These are phyloP conservation scores for Ganoderma meredithae DNA, from an alignment of 1,284 basidiomycete genomes.

Conservation along the genomic window DNA sequence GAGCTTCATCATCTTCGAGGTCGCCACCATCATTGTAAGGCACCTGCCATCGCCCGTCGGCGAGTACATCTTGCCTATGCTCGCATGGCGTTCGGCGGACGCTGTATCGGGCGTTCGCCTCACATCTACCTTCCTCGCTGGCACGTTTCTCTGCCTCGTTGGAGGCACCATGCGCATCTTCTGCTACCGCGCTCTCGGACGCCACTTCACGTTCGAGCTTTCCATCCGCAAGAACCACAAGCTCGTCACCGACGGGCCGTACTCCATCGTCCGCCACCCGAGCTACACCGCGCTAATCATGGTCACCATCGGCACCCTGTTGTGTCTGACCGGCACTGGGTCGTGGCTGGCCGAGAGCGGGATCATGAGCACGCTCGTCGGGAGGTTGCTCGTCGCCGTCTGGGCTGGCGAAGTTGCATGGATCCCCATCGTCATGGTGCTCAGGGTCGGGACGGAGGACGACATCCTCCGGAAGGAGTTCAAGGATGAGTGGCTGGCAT, in stretches of 20 bases:
- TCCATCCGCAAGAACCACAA: slow-evolving; percentile 32
- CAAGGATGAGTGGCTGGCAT: slow-evolving; percentile 28
- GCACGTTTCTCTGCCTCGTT: slow-evolving; percentile 23
- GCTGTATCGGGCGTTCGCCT: slow-evolving; percentile 26
- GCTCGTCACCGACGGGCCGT: slow-evolving; percentile 37
- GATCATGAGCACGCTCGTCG: slow-evolving; percentile 24
- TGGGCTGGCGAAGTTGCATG: slow-evolving; percentile 28
- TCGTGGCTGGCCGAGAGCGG: slow-evolving; percentile 32
- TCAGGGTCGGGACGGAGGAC: slow-evolving; percentile 27
- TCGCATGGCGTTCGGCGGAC: slow-evolving; percentile 20
- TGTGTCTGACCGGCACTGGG: slow-evolving; percentile 24
- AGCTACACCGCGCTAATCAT: slow-evolving; percentile 33
- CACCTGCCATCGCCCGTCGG: slow-evolving; percentile 13
- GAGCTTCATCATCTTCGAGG: slow-evolving; percentile 24
- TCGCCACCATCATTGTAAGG: slow-evolving; percentile 25
- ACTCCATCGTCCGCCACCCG: slow-evolving; percentile 37
- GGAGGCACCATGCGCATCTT: slow-evolving; percentile 31
- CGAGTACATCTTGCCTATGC: slow-evolving; percentile 16
- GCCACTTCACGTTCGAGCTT: slow-evolving; percentile 38
- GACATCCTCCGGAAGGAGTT: slow-evolving; percentile 31
- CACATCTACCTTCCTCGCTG: slow-evolving; percentile 29
- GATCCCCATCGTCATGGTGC: slow-evolving; percentile 26
- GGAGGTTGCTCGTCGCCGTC: slow-evolving; percentile 16
- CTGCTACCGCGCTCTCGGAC: slow-evolving; percentile 35
- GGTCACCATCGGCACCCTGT: slow-evolving; percentile 26